Evolutionary conservation across 139 green algal species (phyloP), one percentile per base, ranked within the genome.

Genomic region (Auxenochlorella pyrenoidosa): DNA sequence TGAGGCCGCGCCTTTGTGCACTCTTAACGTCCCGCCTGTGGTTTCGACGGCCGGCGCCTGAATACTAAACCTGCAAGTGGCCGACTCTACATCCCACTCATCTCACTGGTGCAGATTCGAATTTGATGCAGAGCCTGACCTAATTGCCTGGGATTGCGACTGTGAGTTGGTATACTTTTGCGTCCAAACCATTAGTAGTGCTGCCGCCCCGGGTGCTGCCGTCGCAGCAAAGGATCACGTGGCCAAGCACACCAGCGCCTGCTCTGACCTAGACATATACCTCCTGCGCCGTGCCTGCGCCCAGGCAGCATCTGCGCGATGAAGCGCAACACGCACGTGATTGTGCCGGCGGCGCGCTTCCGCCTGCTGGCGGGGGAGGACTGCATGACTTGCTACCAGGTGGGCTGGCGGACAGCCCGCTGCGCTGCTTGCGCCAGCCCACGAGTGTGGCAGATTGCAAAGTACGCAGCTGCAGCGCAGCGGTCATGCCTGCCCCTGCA

Each of bases 271-370:
- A 16, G 10, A 8, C 12, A 38, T 36, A 16, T 44, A 32, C 34
- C 22, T 28, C 51, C 36, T 13, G 16, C 22, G 73, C 54, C 6
- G 0, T 6, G 24, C 12, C 36, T 40, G 0, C 38, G 4, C 34
- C 4, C 90, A 92, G 90, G 92, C 84, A 91, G 85, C 38, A 92
- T 94, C 41, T 95, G 93, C 43, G 24, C 54, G 3, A 93, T 94
- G 87, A 93, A 92, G 80, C 83, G 89, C 68, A 94, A 93, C 89
- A 89, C 83, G 5, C 91, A 94, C 85, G 83, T 84, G 1, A 91
- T 95, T 32, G 89, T 94, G 54, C 91, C 91, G 0, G 85, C 51
- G 4, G 12, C 34, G 0, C 16, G 30, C 5, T 94, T 95, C 65
- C 63, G 63, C 30, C 86, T 94, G n/a, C 43, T 90, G 13, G 28